phyloP scores from a whole-genome alignment of 2,329 filamentous ascomycete genomes.

The Ophiocordyceps camponoti-rufipedis region DNA sequence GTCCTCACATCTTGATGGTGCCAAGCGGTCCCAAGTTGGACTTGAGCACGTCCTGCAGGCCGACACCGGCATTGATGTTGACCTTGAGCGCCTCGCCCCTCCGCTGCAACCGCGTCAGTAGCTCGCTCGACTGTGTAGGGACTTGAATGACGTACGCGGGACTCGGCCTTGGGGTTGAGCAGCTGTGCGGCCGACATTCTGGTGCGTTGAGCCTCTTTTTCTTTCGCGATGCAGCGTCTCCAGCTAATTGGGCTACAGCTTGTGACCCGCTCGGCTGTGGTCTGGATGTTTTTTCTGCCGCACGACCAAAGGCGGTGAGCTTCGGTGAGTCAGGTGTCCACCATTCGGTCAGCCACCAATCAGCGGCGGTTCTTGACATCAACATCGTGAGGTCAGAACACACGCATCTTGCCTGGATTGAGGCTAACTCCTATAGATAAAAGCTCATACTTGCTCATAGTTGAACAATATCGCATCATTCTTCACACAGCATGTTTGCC shows the following conservation, averaged over 20 bases:
- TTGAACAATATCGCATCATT: too few species aligned
- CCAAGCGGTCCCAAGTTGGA: conserved; percentile 89
- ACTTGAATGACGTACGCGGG: conserved; percentile 46
- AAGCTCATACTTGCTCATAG: too few species aligned
- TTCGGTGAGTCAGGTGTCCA: neutral
- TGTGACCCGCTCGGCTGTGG: conserved; percentile 5
- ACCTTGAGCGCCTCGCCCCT: conserved; percentile 91
- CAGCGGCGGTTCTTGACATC: neutral
- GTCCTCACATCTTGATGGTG: conserved; percentile 76
- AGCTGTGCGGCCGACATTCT: conserved; percentile 93
- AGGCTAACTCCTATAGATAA: too few species aligned
- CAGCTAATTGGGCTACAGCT: conserved; percentile 4
- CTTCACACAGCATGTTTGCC: too few species aligned
- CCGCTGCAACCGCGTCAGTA: conserved; percentile 38
- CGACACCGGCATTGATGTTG: conserved; percentile 94
- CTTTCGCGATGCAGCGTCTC: conserved; percentile 3
- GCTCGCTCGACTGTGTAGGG: neutral
- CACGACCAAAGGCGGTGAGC: conserved; percentile 13
- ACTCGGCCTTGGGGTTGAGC: conserved; percentile 97
- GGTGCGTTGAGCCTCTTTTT: conserved; percentile 4
- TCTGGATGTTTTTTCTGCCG: conserved; percentile 12
- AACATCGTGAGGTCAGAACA: too few species aligned
- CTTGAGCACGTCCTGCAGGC: conserved; percentile 82
- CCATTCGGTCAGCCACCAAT: neutral
- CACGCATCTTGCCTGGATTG: too few species aligned